Base-by-base conservation (phyloP, 139 green algal genomes). In the Ulvella scutata region DNA sequence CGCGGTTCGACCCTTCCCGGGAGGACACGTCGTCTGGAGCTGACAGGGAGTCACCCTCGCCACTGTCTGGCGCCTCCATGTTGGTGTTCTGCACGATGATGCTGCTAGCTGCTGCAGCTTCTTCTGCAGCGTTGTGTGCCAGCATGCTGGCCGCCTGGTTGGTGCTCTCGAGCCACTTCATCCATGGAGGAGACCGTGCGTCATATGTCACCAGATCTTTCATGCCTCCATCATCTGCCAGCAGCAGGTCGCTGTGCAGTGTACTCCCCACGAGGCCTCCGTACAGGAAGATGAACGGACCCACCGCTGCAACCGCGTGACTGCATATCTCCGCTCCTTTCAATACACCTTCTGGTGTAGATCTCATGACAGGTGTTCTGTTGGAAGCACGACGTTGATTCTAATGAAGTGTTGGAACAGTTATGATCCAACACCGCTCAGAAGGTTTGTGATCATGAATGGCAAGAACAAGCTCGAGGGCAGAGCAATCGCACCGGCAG, bases 251-350 rank as follows among this genome's bases (percentile, higher is more conserved):
- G 43, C 78, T 72, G 21, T 44, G 72, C 37, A 61, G 40, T 2
- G 82, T 82, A 43, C 81, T 83, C 61, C 89, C 87, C 35, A 88
- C 83, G 13, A 99, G 83, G 29, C 94, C 94, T 33, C 94, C 94
- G 72, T 97, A 97, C 43, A 96, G 89, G 85, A 98, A 98, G 43
- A 98, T 84, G 79, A 94, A 94, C 3, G 87, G 85, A 3, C 93
- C 93, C 60, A 96, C 87, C 4, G 85, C 83, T 2, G 90, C 84
- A n/a, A 94, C 89, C 9, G 93, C 88, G 85, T 98, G 93, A 38
- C 88, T 82, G 74, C 88, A 93, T 6, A 6, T n/a, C n/a, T n/a
- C n/a, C n/a, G n/a, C n/a, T n/a, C n/a, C n/a, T n/a, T n/a, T n/a
- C n/a, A n/a, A n/a, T n/a, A n/a, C n/a, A n/a, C n/a, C n/a, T n/a